phyloP scores from a whole-genome alignment of 202 grass and related monocot species.

The Dendrocalamus latiflorus region DNA sequence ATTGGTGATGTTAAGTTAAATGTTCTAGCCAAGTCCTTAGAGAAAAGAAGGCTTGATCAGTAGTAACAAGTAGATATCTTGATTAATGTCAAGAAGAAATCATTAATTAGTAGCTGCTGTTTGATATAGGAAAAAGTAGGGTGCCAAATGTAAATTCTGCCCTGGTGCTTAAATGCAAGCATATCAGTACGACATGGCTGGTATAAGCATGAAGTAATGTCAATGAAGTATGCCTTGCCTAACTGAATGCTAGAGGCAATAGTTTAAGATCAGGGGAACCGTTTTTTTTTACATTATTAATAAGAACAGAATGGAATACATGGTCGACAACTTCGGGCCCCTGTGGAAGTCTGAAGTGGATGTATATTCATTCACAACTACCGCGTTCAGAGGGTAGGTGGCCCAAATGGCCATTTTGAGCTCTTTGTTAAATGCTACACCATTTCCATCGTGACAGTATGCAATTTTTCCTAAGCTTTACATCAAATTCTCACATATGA shows the following conservation, averaged over 20 bases:
- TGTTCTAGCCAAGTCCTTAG: background rate
- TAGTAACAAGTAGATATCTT: background rate
- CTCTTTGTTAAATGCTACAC: too few relatives aligned
- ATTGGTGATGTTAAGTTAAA: too few relatives aligned
- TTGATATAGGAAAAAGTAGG: background rate
- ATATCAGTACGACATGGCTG: background rate
- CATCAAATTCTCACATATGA: too few relatives aligned
- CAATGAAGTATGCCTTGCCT: conserved; percentile 50
- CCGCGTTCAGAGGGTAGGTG: too few relatives aligned
- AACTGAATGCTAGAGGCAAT: conserved; percentile 41
- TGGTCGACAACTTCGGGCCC: conserved; percentile 50
- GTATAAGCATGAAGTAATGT: conserved; percentile 2
- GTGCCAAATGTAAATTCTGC: conserved; percentile 16
- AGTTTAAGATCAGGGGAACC: conserved; percentile 22
- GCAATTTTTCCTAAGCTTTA: too few relatives aligned
- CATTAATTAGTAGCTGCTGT: background rate
- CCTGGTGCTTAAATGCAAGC: background rate
- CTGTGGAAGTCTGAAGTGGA: conserved; percentile 51
- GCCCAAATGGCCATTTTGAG: too few relatives aligned
- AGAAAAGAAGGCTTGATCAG: background rate
- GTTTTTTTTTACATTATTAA: conserved; percentile 42
- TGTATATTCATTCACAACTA: too few relatives aligned
- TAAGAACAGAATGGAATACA: conserved; percentile 41
- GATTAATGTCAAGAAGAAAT: background rate
- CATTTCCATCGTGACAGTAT: too few relatives aligned